Conservation (phyloP, 768 basidiomycete species). For the Mycena galopus region DNA sequence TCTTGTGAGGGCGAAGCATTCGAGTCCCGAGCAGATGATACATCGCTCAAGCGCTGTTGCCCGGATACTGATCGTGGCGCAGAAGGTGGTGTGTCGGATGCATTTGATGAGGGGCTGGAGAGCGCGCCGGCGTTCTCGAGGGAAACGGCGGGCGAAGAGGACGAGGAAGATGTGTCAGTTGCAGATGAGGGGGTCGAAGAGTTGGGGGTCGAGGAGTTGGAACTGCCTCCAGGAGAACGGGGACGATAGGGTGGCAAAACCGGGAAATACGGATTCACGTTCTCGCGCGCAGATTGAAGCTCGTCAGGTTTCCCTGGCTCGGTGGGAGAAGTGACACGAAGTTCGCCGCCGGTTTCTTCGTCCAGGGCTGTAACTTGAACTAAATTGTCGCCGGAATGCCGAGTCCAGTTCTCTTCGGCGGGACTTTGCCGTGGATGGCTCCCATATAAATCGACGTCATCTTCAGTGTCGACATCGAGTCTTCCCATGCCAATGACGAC, state of each 20-base stretch:
- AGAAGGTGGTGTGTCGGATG: neutral
- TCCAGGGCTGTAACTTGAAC: conserved; percentile 30
- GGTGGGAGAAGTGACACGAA: conserved; percentile 30
- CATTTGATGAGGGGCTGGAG: neutral
- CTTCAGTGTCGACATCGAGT: conserved; percentile 59
- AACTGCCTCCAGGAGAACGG: conserved; percentile 39
- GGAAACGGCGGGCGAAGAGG: conserved; percentile 36
- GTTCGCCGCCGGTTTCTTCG: conserved; percentile 31
- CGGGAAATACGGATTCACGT: conserved; percentile 70
- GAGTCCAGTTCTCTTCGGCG: conserved; percentile 18
- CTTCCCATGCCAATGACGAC: conserved; percentile 92
- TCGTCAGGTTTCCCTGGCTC: conserved; percentile 27
- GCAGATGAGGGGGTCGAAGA: conserved; percentile 43
- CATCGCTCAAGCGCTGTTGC: neutral
- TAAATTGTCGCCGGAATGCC: conserved; percentile 34
- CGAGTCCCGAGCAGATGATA: neutral
- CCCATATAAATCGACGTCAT: conserved; percentile 52
- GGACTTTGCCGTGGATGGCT: conserved; percentile 36
- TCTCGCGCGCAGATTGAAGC: conserved; percentile 30
- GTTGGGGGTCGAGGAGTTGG: conserved; percentile 44
- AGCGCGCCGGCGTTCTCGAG: neutral
- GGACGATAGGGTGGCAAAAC: conserved; percentile 44
- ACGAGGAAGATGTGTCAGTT: conserved; percentile 40
- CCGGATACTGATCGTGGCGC: neutral
- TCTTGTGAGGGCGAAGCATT: neutral